A percentile compares a stretch with the other conserved stretches of the same genome.
phyloP scores from a whole-genome alignment of 148 eudicot species.

The Persicaria maculosa region DNA sequence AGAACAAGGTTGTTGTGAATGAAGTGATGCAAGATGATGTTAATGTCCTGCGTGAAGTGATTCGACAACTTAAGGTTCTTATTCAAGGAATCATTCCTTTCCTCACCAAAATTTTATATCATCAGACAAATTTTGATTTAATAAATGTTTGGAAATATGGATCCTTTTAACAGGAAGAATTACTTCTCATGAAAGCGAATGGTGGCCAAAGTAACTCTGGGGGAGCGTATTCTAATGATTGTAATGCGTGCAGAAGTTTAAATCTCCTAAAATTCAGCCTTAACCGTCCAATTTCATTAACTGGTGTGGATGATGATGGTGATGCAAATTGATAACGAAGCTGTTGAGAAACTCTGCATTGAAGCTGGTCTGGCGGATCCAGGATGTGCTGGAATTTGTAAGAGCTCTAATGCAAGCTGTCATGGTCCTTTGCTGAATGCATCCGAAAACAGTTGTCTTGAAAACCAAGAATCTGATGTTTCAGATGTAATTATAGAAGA shows the following conservation, averaged over 20 bases:
- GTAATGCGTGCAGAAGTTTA: slow-evolving; percentile 91
- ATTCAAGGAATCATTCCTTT: background rate
- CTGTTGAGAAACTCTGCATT: slow-evolving; percentile 32
- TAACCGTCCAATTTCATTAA: slow-evolving; percentile 52
- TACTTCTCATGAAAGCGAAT: slow-evolving; percentile 66
- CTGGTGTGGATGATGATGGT: slow-evolving; percentile 66
- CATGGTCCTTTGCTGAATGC: slow-evolving; percentile 8
- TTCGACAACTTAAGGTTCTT: slow-evolving; percentile 72
- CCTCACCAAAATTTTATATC: background rate
- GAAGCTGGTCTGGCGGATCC: slow-evolving; percentile 21
- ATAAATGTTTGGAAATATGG: background rate
- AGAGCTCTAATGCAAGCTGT: background rate
- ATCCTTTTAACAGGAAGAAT: slow-evolving; percentile 53
- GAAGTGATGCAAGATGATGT: slow-evolving; percentile 93
- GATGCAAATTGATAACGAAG: slow-evolving; percentile 90
- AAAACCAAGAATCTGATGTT: slow-evolving; percentile 32
- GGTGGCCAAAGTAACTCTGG: slow-evolving; percentile 46
- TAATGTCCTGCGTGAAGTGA: slow-evolving; percentile 72
- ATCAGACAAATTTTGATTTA: background rate
- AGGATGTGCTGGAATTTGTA: slow-evolving; percentile 21
- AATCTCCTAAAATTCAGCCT: slow-evolving; percentile 82
- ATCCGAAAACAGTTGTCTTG: slow-evolving; percentile 21
- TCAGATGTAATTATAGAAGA: slow-evolving; percentile 72
- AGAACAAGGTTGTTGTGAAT: slow-evolving; percentile 88
- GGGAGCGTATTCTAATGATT: slow-evolving; percentile 66